Conservation (phyloP, 2,329 filamentous ascomycete species). For the Fusarium graminum region DNA sequence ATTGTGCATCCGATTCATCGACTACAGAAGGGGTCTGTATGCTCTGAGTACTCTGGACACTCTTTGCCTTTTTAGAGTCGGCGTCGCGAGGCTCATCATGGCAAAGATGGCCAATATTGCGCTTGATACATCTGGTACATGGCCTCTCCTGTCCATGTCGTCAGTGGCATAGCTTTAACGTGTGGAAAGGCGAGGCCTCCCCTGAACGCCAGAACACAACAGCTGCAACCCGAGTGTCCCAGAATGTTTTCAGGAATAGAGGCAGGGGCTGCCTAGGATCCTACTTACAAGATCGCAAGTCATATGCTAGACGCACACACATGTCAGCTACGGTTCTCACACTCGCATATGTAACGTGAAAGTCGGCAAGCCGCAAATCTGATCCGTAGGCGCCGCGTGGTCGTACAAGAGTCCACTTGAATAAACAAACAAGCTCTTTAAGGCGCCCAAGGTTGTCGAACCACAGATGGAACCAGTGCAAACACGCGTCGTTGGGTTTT, state of each 20-base stretch:
- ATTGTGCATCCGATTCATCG: conserved; percentile 70
- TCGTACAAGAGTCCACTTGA: conserved; percentile 31
- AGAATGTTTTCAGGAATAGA: conserved; percentile 40
- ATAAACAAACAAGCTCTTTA: conserved; percentile 35
- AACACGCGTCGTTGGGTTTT: conserved; percentile 46
- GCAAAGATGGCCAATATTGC: conserved; percentile 97
- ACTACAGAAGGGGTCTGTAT: conserved; percentile 61
- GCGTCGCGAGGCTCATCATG: conserved; percentile 96
- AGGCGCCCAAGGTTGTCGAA: conserved; percentile 30
- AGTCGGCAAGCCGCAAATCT: conserved; percentile 22
- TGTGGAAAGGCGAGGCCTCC: conserved; percentile 31
- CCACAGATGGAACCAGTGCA: conserved; percentile 40
- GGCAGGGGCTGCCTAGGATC: conserved; percentile 35
- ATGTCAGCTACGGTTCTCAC: conserved; percentile 47
- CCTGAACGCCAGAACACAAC: conserved; percentile 21
- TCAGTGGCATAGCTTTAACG: conserved; percentile 45
- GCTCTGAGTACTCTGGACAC: conserved; percentile 60
- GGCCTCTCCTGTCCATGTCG: conserved; percentile 79
- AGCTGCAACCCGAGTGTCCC: conserved; percentile 24
- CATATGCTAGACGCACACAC: conserved; percentile 75
- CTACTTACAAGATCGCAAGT: conserved; percentile 87
- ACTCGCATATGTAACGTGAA: conserved; percentile 32
- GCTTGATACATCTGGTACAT: conserved; percentile 97
- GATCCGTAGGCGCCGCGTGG: conserved; percentile 30
- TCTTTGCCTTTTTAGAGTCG: conserved; percentile 83